Base-by-base conservation (phyloP, 225 moss, liverwort and hornwort species). In the Neckera pumila region DNA sequence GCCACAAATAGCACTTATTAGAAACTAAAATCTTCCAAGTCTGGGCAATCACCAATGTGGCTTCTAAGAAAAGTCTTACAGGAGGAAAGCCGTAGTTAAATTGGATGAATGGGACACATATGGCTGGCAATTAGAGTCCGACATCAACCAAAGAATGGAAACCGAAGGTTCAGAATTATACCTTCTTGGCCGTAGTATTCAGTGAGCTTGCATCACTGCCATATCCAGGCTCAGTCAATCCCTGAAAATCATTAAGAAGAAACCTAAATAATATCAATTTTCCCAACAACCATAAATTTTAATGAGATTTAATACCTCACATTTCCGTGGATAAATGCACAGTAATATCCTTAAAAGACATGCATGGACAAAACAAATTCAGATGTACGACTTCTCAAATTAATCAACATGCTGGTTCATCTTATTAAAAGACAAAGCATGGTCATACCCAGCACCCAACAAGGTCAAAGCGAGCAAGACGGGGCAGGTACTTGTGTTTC, bases 171-270 rank as follows among this genome's bases (percentile, higher is more conserved):
- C 14, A 76, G 5, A 81, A 81, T 26, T 36, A 72, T 92, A 96
- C 99, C 97, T 99, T 99, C 73, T 84, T 92, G 74, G 99, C 97
- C 89, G 90, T 94, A 25, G 97, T 97, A 88, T 95, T 96, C 53
- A 99, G 87, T 74, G 99, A 96, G 88, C 99, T 97, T 65, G 97
- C 99, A 93, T 99, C 99, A 89, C 97, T 99, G 89, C 99, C 97
- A 90, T 96, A 96, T 70, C 86, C 95, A 91, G 99, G 99, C 89
- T 99, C 97, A 58, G 97, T 99, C 92, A 99, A 88, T 79, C 95
- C 99, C 97, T 99, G 84, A 66, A 89, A 85, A 73, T 53, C 79
- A 78, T 65, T 56, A 38, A 83, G 53, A 85, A 82, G 61, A 79
- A 53, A 77, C 56, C 47, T 19, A 62, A 40, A 22, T 30, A 70